Base-by-base conservation (phyloP, 129 eudicot species). In the Sambucus nigra region DNA sequence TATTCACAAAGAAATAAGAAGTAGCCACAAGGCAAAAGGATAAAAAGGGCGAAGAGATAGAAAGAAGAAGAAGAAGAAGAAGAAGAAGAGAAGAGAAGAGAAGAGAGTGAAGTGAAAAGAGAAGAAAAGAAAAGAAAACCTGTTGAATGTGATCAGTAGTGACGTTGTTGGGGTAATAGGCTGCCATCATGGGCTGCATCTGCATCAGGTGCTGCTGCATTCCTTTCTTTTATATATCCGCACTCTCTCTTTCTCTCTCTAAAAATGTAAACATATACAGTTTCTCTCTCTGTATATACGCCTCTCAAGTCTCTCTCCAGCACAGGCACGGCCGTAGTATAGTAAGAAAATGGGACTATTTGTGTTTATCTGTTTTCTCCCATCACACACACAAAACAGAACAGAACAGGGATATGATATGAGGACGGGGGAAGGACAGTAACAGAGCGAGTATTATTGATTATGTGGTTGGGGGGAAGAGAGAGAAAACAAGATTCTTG, bases 131-230 rank as follows among this genome's bases (percentile, higher is more conserved):
- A 38, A 51, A 70, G 51, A 41, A 39, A 59, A 82, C 98, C 94
- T 91, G 98, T 74, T 91, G 98, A 82, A 91, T 91, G 70, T 79
- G 94, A 86, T 91, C 95, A 85, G 95, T 85, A 35, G 98, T 91
- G 84, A 82, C 94, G 89, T 74, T 85, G 75, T 65, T 81, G 69
- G 89, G 88, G 72, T 91, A 85, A 68, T 91, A 85, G 71, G 98
- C 86, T 79, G 95, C 94, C 98, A 91, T 91, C 86, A 91, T 85
- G 88, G 95, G 95, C 80, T 84, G 97, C 92, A 84, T 84, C 94
- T 85, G 98, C 88, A 89, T 85, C 95, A 89, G 98, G 98, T 91
- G 95, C 98, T 88, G 98, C 83, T 84, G 93, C 93, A 76, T 71
- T 65, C 53, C 55, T 35, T 16, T 21, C 22, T n/a, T 57, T 25